Percentiles rank a stretch among this genome's conserved stretches.
phyloP scores from a whole-genome alignment of 2,329 filamentous ascomycete genomes.

The Xylaria sp. region DNA sequence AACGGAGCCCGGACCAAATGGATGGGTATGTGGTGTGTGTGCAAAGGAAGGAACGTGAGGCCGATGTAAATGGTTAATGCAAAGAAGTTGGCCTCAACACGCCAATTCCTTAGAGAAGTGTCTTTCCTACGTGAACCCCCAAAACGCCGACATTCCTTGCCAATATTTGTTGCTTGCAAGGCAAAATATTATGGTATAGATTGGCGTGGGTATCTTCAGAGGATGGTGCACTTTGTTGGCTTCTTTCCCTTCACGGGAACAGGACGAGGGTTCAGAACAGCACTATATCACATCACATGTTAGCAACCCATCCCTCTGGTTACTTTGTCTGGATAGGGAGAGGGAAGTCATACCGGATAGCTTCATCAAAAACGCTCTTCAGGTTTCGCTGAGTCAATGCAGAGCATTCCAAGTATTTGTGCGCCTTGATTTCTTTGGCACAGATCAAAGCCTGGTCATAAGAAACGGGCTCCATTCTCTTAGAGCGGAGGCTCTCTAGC shows the following conservation, averaged over 20 bases:
- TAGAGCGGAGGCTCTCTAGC: slow-evolving; percentile 82
- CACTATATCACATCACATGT: slow-evolving; percentile 57
- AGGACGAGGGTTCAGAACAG: slow-evolving; percentile 76
- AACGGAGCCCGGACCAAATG: slow-evolving; percentile 26
- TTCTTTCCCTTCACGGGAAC: slow-evolving; percentile 68
- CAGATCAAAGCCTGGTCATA: slow-evolving; percentile 91
- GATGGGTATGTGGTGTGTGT: slow-evolving; percentile 34
- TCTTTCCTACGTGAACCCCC: slow-evolving; percentile 51
- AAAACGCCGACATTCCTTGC: slow-evolving; percentile 48
- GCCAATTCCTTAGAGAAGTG: slow-evolving; percentile 44
- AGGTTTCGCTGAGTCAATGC: slow-evolving; percentile 95
- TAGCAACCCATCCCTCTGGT: slow-evolving; percentile 41
- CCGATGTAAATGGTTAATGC: slow-evolving; percentile 42
- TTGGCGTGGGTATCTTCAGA: slow-evolving; percentile 58
- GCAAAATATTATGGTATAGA: slow-evolving; percentile 43
- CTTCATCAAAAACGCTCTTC: slow-evolving; percentile 99
- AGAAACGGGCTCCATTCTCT: slow-evolving; percentile 96
- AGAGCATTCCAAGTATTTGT: slow-evolving; percentile 98
- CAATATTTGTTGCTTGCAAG: slow-evolving; percentile 46
- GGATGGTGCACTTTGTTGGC: slow-evolving; percentile 75
- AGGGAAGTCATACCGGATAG: slow-evolving; percentile 79
- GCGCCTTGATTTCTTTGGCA: slow-evolving; percentile 92
- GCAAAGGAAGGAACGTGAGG: slow-evolving; percentile 35
- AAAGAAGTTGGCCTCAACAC: slow-evolving; percentile 43
- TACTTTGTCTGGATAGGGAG: slow-evolving; percentile 43